phyloP scores from a whole-genome alignment of 768 basidiomycete species.

The Suillus fuscotomentosus region DNA sequence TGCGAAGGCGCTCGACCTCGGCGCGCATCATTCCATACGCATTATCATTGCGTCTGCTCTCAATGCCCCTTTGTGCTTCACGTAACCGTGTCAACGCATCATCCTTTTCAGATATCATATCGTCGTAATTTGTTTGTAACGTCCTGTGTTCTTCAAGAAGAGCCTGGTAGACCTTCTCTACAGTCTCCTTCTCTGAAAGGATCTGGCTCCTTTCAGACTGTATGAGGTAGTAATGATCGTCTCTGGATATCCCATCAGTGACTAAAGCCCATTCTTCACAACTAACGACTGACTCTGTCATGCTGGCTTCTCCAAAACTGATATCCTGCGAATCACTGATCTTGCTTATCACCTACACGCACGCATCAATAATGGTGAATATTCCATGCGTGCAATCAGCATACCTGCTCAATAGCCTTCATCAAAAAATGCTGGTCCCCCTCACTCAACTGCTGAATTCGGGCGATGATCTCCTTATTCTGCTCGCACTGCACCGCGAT shows the following conservation, averaged over 20 bases:
- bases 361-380: slow-evolving; percentile 4
- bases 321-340: slow-evolving; percentile 52
- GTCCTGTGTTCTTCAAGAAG: slow-evolving; percentile 74
- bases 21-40: slow-evolving; percentile 73
- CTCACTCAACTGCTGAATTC: slow-evolving; percentile 83
- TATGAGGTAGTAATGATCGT: slow-evolving; percentile 86
- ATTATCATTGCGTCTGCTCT: slow-evolving; percentile 63
- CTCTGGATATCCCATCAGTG: slow-evolving; percentile 42
- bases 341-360: slow-evolving; percentile 69
- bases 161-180: slow-evolving; percentile 77
- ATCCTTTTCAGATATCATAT: slow-evolving; percentile 73
- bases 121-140: slow-evolving; percentile 77
- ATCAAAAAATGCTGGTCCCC: slow-evolving; percentile 85
- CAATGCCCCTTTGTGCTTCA: slow-evolving; percentile 57
- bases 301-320: slow-evolving; percentile 54
- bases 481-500: slow-evolving; percentile 87
- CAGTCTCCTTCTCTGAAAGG: slow-evolving; percentile 79
- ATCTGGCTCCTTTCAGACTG: slow-evolving; percentile 79
- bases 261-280: slow-evolving; percentile 7
- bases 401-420: slow-evolving; percentile 90
- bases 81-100: slow-evolving; percentile 66
- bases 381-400: not conserved
- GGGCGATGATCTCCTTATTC: slow-evolving; percentile 86
- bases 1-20: slow-evolving; percentile 79
- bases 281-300: slow-evolving; percentile 69